A percentile compares a stretch with the other conserved stretches of the same genome.
Evolutionary conservation across 352 stramenopile genomes (phyloP).

Genomic region (Aphanomyces invadans): DNA sequence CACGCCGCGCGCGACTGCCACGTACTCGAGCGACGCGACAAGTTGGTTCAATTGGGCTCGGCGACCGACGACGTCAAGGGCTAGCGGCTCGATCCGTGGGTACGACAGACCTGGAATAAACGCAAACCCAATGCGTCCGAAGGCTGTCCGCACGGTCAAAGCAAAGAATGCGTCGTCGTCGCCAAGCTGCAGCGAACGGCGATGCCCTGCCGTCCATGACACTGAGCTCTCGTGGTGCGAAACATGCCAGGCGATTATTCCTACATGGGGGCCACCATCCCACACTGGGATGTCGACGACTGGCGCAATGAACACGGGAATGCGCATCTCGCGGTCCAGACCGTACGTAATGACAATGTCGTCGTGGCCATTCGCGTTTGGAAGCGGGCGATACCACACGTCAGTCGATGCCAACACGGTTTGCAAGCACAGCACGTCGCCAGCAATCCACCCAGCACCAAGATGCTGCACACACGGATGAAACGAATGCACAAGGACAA

Average conservation of each 20-base stretch:
- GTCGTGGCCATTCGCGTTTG: not conserved
- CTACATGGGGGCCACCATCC: not conserved
- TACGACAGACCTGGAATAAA: not conserved
- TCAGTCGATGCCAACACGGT: not conserved
- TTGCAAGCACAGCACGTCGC: not conserved
- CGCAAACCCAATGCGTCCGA: not conserved
- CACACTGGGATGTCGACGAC: not conserved
- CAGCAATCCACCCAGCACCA: not conserved
- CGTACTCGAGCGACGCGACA: not conserved
- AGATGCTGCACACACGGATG: not conserved
- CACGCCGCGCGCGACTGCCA: not conserved
- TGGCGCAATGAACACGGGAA: not conserved
- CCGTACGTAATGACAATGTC: not conserved
- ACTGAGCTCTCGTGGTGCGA: not conserved
- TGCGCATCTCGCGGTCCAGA: not conserved
- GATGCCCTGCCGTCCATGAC: not conserved
- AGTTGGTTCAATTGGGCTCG: not conserved
- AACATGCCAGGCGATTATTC: not conserved
- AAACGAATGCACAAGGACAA: not conserved
- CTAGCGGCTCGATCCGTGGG: not conserved
- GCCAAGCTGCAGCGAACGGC: not conserved
- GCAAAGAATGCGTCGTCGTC: not conserved
- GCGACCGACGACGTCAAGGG: not conserved
- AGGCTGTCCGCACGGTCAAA: not conserved
- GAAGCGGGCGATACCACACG: not conserved